These are phyloP conservation scores for Aspergillus niger DNA, from an alignment of 2,329 filamentous ascomycete genomes.

Conservation along the genomic window DNA sequence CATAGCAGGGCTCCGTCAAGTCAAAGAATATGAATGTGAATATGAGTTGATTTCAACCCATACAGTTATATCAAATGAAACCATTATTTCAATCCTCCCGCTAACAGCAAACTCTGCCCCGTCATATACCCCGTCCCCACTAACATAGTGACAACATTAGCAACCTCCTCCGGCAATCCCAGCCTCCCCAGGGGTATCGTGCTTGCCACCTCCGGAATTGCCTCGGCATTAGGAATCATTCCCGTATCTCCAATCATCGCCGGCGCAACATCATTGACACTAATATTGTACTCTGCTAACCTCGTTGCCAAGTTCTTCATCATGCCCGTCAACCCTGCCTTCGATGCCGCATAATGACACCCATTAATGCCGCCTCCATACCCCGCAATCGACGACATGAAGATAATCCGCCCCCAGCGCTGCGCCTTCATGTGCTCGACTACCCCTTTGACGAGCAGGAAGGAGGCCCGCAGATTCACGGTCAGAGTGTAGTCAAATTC, in stretches of 20 bases:
- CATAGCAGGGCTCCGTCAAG: too few relatives aligned
- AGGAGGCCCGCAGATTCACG: constrained; percentile 64
- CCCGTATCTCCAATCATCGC: constrained; percentile 68
- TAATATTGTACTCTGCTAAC: constrained; percentile 62
- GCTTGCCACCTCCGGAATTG: constrained; percentile 60
- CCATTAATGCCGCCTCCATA: constrained; percentile 66
- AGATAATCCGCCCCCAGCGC: constrained; percentile 65
- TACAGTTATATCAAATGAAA: too few relatives aligned
- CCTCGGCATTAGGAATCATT: constrained; percentile 62
- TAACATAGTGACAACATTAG: constrained; percentile 63
- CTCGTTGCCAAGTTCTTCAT: constrained; percentile 65
- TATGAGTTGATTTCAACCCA: too few relatives aligned
- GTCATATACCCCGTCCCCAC: constrained; percentile 63
- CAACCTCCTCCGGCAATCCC: constrained; percentile 61
- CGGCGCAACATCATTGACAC: constrained; percentile 68
- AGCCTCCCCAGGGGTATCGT: constrained; percentile 62
- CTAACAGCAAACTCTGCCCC: constrained; percentile 57
- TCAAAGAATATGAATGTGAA: too few relatives aligned
- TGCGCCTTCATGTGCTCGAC: constrained; percentile 63
- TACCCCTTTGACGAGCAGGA: constrained; percentile 62
- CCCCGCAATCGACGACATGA: constrained; percentile 65
- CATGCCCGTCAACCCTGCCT: constrained; percentile 64
- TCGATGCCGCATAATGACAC: constrained; percentile 61
- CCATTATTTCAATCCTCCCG: constrained; percentile 53
- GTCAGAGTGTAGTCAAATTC: constrained; percentile 66